phyloP scores from a whole-genome alignment of 2,329 filamentous ascomycete species.

The Parastagonospora avenae region DNA sequence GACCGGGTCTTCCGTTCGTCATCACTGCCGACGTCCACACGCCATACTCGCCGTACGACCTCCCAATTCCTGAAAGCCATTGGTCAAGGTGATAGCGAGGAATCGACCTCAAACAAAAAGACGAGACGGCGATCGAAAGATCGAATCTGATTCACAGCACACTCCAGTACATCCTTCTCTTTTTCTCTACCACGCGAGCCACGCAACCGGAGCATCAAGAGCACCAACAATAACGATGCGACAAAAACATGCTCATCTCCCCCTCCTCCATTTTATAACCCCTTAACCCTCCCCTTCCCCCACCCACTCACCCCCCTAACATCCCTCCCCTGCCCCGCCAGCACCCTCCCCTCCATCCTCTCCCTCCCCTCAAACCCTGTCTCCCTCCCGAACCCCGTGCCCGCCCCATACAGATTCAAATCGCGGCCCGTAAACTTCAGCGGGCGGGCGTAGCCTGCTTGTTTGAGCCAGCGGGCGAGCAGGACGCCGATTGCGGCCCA shows the following conservation, averaged over 20 bases:
- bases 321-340: constrained; percentile 5
- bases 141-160: too few relatives aligned
- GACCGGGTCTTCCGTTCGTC: too few relatives aligned
- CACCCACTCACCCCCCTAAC: constrained; percentile 11
- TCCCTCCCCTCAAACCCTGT: neutral
- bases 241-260: neutral
- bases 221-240: neutral
- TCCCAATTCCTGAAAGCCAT: too few relatives aligned
- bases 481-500: constrained; percentile 23
- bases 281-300: constrained; percentile 24
- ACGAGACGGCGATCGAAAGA: too few relatives aligned
- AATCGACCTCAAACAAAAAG: too few relatives aligned
- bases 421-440: constrained; percentile 13
- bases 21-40: too few relatives aligned
- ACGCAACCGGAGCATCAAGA: neutral
- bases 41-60: too few relatives aligned
- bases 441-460: constrained; percentile 18
- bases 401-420: constrained; percentile 11
- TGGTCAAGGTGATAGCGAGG: too few relatives aligned
- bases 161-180: too few relatives aligned
- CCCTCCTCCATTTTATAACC: constrained; percentile 7
- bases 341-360: neutral
- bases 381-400: constrained; percentile 13
- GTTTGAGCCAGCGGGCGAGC: constrained; percentile 25
- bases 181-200: neutral